A percentile compares a stretch with the other conserved stretches of the same genome.
Evolutionary conservation across 768 basidiomycete species (phyloP).

Genomic region (Boletus rubropictus): DNA sequence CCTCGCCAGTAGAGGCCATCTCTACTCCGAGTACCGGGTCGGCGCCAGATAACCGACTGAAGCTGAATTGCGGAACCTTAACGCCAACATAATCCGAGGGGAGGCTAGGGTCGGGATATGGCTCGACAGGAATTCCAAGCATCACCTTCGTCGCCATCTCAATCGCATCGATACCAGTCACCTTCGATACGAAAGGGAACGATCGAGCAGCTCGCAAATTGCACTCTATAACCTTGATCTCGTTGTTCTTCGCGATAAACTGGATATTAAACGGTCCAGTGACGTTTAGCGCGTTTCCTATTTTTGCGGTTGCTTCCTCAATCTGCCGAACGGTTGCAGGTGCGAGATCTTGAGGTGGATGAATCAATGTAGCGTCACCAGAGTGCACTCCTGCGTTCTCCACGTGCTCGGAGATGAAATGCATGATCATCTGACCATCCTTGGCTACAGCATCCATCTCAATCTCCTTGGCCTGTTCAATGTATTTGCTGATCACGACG

Average conservation of each 20-base stretch:
- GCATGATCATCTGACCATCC: slow-evolving; percentile 98
- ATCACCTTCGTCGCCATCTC: slow-evolving; percentile 99
- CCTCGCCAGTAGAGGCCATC: slow-evolving; percentile 99
- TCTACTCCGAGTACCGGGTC: slow-evolving; percentile 98
- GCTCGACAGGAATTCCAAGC: slow-evolving; percentile 81
- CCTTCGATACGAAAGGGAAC: slow-evolving; percentile 98
- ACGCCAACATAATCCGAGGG: slow-evolving; percentile 95
- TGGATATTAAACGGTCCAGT: slow-evolving; percentile 99
- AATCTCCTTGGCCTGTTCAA: slow-evolving; percentile 99
- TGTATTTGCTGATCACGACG: slow-evolving; percentile 98
- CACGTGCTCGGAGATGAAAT: slow-evolving; percentile 98
- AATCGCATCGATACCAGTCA: slow-evolving; percentile 95
- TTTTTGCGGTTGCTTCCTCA: slow-evolving; percentile 95
- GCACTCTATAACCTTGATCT: slow-evolving; percentile 99
- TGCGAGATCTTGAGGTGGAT: slow-evolving; percentile 97
- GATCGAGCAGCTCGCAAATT: slow-evolving; percentile 96
- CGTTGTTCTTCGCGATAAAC: slow-evolving; percentile 99
- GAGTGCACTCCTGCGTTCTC: slow-evolving; percentile 99
- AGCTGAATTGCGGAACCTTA: slow-evolving; percentile 99
- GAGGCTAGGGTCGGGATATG: slow-evolving; percentile 85
- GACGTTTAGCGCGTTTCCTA: slow-evolving; percentile 94
- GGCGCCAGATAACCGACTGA: slow-evolving; percentile 92
- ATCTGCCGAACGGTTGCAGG: slow-evolving; percentile 94
- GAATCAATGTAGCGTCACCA: slow-evolving; percentile 95
- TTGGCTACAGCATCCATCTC: slow-evolving; percentile 99